Conservation (phyloP, 1,139 yeast species). For the Kodamaea derodonti region DNA sequence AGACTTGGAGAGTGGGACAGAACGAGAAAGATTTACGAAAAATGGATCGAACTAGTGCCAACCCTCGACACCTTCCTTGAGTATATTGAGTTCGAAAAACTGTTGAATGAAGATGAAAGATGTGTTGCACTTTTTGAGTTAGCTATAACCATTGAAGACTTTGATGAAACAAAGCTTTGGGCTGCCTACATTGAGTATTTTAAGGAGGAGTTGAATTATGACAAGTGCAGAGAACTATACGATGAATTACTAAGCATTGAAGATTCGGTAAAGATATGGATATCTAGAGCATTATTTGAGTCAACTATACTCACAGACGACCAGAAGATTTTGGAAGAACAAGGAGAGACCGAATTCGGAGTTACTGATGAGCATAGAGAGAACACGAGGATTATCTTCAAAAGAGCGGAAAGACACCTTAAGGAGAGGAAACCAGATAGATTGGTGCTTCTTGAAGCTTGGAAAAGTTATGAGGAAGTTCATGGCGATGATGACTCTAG, state of each 20-base stretch:
- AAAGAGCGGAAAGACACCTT: slow-evolving; percentile 48
- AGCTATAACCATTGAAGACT: slow-evolving; percentile 25
- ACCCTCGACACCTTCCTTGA: slow-evolving; percentile 29
- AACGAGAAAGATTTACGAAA: slow-evolving; percentile 68
- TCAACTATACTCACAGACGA: slow-evolving; percentile 56
- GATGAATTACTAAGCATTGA: slow-evolving; percentile 30
- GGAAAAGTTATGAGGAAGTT: slow-evolving; percentile 58
- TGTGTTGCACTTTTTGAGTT: slow-evolving; percentile 58
- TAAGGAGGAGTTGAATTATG: slow-evolving; percentile 55
- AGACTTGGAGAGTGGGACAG: slow-evolving; percentile 71
- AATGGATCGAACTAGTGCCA: slow-evolving; percentile 54
- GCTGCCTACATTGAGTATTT: slow-evolving; percentile 51
- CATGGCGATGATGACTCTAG: slow-evolving; percentile 52
- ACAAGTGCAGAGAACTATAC: slow-evolving; percentile 52
- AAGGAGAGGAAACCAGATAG: slow-evolving; percentile 46
- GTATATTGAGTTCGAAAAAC: slow-evolving; percentile 66
- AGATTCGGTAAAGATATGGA: slow-evolving; percentile 51
- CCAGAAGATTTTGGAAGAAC: slow-evolving; percentile 42
- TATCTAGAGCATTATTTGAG: slow-evolving; percentile 69
- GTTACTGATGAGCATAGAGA: slow-evolving; percentile 49
- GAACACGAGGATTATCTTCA: slow-evolving; percentile 54
- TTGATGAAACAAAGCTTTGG: slow-evolving; percentile 3
- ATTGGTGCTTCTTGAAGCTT: slow-evolving; percentile 55
- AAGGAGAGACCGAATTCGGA: slow-evolving; percentile 41
- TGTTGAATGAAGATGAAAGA: slow-evolving; percentile 67